Evolutionary conservation across 331 rosid genomes (phyloP), one percentile per base, ranked within the genome.

Genomic region (Pyracantha coccinea): DNA sequence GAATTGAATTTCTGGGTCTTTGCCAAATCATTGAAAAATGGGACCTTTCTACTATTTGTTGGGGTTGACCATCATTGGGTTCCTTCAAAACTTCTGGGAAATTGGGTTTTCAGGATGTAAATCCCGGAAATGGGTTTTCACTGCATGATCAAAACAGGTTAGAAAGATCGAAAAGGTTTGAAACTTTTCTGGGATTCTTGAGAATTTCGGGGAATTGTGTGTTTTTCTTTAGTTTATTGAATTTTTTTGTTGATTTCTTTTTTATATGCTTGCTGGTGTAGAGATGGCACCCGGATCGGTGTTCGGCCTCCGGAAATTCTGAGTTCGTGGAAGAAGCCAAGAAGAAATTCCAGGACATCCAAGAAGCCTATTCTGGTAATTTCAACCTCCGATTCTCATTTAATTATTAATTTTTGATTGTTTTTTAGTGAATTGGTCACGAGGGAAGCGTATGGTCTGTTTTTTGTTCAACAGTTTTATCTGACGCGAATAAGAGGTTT

Each of bases 251-350:
- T 64, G 77, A 44, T 17, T 58, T n/a, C 77, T 58, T 19, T n/a
- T 60, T 15, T 73, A 25, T 27, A 69, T 74, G 23, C 60, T 82
- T 87, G 58, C 66, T 81, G 84, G 71, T 57, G 35, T 79, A 95
- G 99, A 92, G 77, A 90, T 95, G 99, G 99, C 99, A 95, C 77
- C 99, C 98, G 27, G 99, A 95, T 95, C 99, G 99, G 70, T 92
- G 93, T 86, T 90, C 96, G 44, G 91, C 96, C 0, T 66, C 88
- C 1, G 95, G 96, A 45, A 90, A 88, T 81, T 80, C 89, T 14
- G 90, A 86, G 88, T 88, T 79, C 69, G 92, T 84, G 67, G 99
- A 95, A 71, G 97, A 95, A 69, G 88, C 99, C 25, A 95, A 92
- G 89, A 89, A 77, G 85, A 92, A 95, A 80, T 95, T 95, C 44